Evolutionary conservation across 2,329 filamentous ascomycete genomes (phyloP).

Genomic region (Microdochium trichocladiopsis): DNA sequence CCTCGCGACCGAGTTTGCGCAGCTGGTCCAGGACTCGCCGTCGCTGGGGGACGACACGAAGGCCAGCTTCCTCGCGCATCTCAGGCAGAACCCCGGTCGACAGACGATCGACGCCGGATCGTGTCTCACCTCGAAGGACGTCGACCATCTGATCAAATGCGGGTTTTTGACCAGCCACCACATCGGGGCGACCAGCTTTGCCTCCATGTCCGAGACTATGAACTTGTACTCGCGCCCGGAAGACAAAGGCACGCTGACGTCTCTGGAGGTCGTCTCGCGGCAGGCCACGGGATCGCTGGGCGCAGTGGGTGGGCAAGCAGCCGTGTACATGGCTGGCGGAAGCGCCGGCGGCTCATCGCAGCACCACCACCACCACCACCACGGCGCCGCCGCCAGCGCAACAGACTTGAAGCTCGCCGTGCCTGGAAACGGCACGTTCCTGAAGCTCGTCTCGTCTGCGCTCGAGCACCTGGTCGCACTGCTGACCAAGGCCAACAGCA

Average conservation of each 20-base stretch:
- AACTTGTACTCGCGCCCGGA: slow-evolving; percentile 41
- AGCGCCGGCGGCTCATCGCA: slow-evolving; percentile 30
- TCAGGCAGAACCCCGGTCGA: slow-evolving; percentile 43
- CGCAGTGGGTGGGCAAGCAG: slow-evolving; percentile 62
- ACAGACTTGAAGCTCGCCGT: slow-evolving; percentile 50
- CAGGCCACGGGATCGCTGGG: slow-evolving; percentile 62
- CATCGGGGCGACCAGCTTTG: slow-evolving; percentile 24
- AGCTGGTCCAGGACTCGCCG: slow-evolving; percentile 28
- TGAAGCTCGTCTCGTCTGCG: slow-evolving; percentile 57
- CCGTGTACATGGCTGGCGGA: slow-evolving; percentile 58
- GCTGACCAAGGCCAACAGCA: slow-evolving; percentile 48
- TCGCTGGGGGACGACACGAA: slow-evolving; percentile 33
- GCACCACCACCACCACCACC: slow-evolving; percentile 27
- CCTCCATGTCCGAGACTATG: slow-evolving; percentile 20
- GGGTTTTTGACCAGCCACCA: slow-evolving; percentile 57
- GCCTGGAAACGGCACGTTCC: slow-evolving; percentile 58
- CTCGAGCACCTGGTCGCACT: slow-evolving; percentile 55
- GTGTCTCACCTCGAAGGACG: slow-evolving; percentile 8
- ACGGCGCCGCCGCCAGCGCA: slow-evolving; percentile 4
- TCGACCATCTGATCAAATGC: slow-evolving; percentile 48
- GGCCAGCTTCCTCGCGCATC: slow-evolving; percentile 41
- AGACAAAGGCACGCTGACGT: slow-evolving; percentile 47
- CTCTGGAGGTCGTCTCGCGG: slow-evolving; percentile 54
- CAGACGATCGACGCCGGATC: slow-evolving; percentile 27
- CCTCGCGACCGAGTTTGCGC: slow-evolving; percentile 47